Base-by-base conservation (phyloP, 192 early-diverging fungal genomes). In the Hyaloraphidium curvatum region DNA sequence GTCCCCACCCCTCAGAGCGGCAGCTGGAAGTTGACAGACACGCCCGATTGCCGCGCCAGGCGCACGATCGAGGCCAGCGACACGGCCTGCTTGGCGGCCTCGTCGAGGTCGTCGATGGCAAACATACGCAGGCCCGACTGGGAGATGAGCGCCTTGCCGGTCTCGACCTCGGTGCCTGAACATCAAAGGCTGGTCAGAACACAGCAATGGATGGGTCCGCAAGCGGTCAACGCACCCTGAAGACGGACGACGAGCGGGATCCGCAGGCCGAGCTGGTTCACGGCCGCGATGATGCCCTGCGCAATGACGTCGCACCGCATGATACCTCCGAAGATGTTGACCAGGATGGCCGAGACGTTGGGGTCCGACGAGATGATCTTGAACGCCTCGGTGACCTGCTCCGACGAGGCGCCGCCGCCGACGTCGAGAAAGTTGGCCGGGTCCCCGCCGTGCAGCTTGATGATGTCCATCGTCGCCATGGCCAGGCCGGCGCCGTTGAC, bases 381-480 rank as follows among this genome's bases (percentile, higher is more conserved):
- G 77, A 99, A 96, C 30, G 95, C 95, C 64, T 95, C 92, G 41
- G 84, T 88, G 57, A 98, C 91, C 70, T 91, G 89, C 57, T 91
- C 80, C 51, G 89, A 78, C 21, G 83, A 87, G 51, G 94, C 91
- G 61, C 88, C 82, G 59, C 94, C 94, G 57, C 94, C 94, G 58
- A 98, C 94, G 67, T 98, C 91, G 54, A 98, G 78, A 73, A 98
- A 98, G 78, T 98, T 98, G 63, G 91, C 94, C 5, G 94, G 94
- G 57, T 88, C 85, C 31, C 94, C 94, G 53, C 91, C 94, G 73
- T 98, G 80, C 50, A 98, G 76, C 76, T 98, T 94, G 70, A 98
- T 95, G 62, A 98, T 98, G 68, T 98, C 94, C 91, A 95, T 98
- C 52, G 94, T 98, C 50, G 94, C 84, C 94, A 95, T 98, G 65